Percentiles rank a stretch among this genome's conserved stretches.
Conservation (phyloP, 345 rosid species). For the Rhodamnia rubescens region DNA sequence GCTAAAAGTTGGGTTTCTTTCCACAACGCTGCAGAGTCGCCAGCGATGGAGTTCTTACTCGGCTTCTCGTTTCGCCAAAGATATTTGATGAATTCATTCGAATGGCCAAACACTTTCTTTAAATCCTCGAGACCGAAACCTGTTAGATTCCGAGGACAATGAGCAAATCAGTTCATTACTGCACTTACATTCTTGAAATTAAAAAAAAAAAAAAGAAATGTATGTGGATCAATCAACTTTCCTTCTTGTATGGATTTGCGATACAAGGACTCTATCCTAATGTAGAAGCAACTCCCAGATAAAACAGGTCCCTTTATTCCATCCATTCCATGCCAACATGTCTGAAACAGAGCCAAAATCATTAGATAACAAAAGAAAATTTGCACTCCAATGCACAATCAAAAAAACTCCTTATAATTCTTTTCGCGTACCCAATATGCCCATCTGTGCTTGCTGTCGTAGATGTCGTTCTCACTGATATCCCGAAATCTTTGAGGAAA, state of each 20-base stretch:
- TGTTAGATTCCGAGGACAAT: background rate
- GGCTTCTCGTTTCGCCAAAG: background rate
- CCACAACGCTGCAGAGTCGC: background rate
- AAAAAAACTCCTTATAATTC: background rate
- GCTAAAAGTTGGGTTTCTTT: slow-evolving; percentile 14
- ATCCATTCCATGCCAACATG: slow-evolving; percentile 11
- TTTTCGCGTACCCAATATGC: slow-evolving; percentile 11
- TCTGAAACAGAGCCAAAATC: background rate
- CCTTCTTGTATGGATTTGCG: background rate
- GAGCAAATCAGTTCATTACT: background rate
- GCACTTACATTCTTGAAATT: background rate
- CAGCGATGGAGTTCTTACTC: background rate
- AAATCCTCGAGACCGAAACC: slow-evolving; percentile 1
- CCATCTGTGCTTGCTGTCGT: slow-evolving; percentile 17
- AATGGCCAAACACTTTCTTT: slow-evolving; percentile 12
- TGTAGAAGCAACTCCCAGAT: slow-evolving; percentile 31
- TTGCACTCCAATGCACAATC: background rate
- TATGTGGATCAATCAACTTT: background rate
- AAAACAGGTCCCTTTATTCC: slow-evolving; percentile 24
- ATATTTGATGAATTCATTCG: slow-evolving; percentile 18
- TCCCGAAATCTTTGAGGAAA: slow-evolving; percentile 31
- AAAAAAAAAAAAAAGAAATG: background rate
- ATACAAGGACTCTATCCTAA: slow-evolving; percentile 22
- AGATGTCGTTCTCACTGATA: slow-evolving; percentile 26
- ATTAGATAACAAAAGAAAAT: background rate